Percentiles rank a stretch among this genome's conserved stretches.
These are phyloP conservation scores for Podospora fimiseda DNA, from an alignment of 495 filamentous ascomycete species.

Conservation along the genomic window DNA sequence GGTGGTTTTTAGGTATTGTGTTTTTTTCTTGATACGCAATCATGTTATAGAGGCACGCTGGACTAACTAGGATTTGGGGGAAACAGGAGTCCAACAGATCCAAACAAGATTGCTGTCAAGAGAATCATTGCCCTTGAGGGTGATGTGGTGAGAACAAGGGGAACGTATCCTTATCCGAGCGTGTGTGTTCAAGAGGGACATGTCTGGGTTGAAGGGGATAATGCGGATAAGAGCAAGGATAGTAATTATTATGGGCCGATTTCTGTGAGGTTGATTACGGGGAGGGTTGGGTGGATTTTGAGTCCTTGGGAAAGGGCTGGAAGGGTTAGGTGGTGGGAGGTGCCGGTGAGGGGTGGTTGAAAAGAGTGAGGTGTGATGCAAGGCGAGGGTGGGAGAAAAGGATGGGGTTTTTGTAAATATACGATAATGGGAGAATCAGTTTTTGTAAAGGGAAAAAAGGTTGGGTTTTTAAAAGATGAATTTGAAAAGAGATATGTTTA, in stretches of 20 bases:
- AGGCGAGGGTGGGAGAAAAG: conserved; percentile 4
- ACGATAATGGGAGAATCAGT: too few species aligned
- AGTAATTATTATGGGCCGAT: conserved; percentile 73
- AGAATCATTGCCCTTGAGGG: conserved; percentile 64
- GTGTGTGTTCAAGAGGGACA: conserved; percentile 62
- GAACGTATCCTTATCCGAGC: conserved; percentile 51
- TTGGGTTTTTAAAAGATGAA: too few species aligned
- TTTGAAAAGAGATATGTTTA: too few species aligned
- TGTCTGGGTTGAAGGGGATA: conserved; percentile 74
- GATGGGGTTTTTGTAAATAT: conserved; percentile 5
- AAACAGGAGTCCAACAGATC: conserved; percentile 56
- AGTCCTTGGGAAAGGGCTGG: conserved; percentile 51
- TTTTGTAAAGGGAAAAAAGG: too few species aligned
- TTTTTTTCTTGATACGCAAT: background rate
- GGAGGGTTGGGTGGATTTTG: conserved; percentile 56
- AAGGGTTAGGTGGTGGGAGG: conserved; percentile 47
- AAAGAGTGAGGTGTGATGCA: too few species aligned
- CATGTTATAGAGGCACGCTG: background rate
- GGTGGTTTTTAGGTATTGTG: conserved; percentile 44
- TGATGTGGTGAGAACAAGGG: conserved; percentile 56
- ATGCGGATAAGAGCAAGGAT: conserved; percentile 53
- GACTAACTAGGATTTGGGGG: background rate
- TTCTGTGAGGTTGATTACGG: conserved; percentile 54
- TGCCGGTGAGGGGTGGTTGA: conserved; percentile 17
- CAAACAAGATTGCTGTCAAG: conserved; percentile 57